Evolutionary conservation across 1,284 basidiomycete genomes (phyloP), one percentile per base, ranked within the genome.

Genomic region (Porodaedalea pini): DNA sequence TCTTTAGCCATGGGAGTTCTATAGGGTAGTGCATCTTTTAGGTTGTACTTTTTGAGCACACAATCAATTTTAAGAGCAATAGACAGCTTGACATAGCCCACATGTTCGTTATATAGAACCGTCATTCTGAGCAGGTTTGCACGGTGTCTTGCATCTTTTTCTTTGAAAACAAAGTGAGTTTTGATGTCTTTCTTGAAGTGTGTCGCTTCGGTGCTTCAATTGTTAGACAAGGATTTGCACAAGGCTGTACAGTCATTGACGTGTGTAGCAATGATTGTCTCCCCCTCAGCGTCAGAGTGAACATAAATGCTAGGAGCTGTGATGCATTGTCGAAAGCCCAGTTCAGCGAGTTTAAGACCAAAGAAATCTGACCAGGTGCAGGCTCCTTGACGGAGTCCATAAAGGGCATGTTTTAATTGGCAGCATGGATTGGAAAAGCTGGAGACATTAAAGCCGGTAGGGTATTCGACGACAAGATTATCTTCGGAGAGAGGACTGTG

Each of bases 321-420:
- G 2, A 54, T 31, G 31, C 54, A 57, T 21, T 52, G 43, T 6
- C 48, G 60, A 51, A 58, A 68, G 2, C 65, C 60, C 19, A 65
- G 57, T 2, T 27, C 10, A 3, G 17, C 31, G 4, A 70, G 47
- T 3, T 39, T 44, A 8, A 59, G 27, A 8, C 48, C 21, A 8
- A 71, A 43, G 15, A 62, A 60, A 27, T 64, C 36, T 40, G 67
- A 65, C 67, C 68, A 71, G 6, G 62, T 32, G 17, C 61, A 58
- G 29, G 65, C 68, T 6, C 66, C 67, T 55, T 73, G 71, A 41
- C 70, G 70, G 1, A 64, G 63, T 11, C 66, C 67, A 54, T 70
- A 68, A 2, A 70, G 51, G 0, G 63, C 50, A 27, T 61, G 62
- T 8, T 63, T 54, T 7, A 68, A 45, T 34, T 57, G 59, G 2